These are phyloP conservation scores for Bimuria novae-zelandiae DNA, from an alignment of 2,329 filamentous ascomycete species.

Conservation along the genomic window DNA sequence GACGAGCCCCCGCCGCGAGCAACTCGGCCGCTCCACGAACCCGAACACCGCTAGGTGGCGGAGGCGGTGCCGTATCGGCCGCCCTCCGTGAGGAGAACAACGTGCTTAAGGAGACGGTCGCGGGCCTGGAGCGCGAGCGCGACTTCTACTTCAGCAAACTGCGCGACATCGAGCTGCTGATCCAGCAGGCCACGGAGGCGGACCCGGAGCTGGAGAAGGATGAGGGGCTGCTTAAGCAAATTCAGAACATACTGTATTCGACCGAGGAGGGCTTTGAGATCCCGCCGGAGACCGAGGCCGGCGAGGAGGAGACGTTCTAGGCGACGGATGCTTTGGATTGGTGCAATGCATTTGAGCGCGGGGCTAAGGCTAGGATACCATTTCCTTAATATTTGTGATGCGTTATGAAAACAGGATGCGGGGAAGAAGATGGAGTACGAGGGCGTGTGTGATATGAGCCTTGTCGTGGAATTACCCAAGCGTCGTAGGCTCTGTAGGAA, in stretches of 20 bases:
- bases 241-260: conserved; percentile 95
- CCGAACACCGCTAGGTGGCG: conserved; percentile 47
- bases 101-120: conserved; percentile 92
- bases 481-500: no score
- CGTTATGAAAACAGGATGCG: conserved; percentile 13
- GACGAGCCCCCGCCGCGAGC: conserved; percentile 49
- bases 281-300: conserved; percentile 74
- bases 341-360: conserved; percentile 42
- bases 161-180: conserved; percentile 90
- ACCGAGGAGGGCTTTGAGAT: conserved; percentile 89
- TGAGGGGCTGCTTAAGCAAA: conserved; percentile 90
- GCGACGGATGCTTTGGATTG: conserved; percentile 16
- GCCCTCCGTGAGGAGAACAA: conserved; percentile 84
- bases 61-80: conserved; percentile 66
- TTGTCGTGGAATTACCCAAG: no score
- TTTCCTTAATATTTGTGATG: conserved; percentile 26
- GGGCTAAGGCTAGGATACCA: conserved; percentile 37
- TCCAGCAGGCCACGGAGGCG: conserved; percentile 91
- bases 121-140: conserved; percentile 89
- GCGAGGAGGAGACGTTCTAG: conserved; percentile 69
- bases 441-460: neutral
- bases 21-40: conserved; percentile 48
- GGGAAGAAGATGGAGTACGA: neutral
- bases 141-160: conserved; percentile 99
- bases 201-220: conserved; percentile 94